Evolutionary conservation across 306 rosid genomes (phyloP).

Genomic region (Oxytropis ochrocephala): DNA sequence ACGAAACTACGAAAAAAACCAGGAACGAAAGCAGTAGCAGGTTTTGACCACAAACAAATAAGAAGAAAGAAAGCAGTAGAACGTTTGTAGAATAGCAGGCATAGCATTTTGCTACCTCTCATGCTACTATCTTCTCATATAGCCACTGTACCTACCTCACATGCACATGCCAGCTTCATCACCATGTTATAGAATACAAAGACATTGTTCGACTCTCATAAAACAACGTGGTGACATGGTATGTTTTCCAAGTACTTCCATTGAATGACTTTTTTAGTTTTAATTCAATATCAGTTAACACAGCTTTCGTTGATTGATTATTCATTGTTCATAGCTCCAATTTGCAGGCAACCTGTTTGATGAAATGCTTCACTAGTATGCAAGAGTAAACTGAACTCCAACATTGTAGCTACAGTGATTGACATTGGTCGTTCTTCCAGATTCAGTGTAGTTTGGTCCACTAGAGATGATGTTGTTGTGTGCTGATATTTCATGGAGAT

Average conservation of each 20-base stretch:
- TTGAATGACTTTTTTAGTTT: not conserved
- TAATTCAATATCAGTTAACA: not conserved
- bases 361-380: constrained; percentile 1
- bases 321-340: not conserved
- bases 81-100: too few species aligned
- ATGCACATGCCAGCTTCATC: too few species aligned
- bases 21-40: too few species aligned
- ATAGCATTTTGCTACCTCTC: too few species aligned
- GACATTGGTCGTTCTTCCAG: not conserved
- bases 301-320: not conserved
- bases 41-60: too few species aligned
- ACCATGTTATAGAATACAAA: not conserved
- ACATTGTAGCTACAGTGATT: not conserved
- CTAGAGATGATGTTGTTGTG: not conserved
- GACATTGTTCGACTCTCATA: not conserved
- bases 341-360: constrained; percentile 3
- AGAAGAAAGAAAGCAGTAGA: too few species aligned
- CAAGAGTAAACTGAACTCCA: not conserved
- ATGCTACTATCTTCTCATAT: too few species aligned
- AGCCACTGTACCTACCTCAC: too few species aligned
- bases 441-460: not conserved
- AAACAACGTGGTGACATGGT: not conserved
- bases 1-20: too few species aligned
- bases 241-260: not conserved
- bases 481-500: not conserved